phyloP scores from a whole-genome alignment of 208 protist genomes.

The Naegleria fowleri region DNA sequence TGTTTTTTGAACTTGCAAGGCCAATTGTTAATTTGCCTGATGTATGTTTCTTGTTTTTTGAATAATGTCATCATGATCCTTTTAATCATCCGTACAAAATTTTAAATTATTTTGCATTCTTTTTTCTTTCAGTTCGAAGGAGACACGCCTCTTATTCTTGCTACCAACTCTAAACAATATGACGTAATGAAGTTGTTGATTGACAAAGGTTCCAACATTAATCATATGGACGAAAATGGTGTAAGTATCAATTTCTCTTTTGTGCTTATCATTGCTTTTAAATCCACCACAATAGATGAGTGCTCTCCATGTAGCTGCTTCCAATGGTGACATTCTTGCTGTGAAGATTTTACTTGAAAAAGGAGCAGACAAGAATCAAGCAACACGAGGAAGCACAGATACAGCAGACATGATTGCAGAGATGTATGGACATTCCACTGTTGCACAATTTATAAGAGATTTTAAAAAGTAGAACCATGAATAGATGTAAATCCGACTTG shows the following conservation, averaged over 20 bases:
- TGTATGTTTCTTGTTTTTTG: not conserved
- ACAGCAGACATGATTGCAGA: not conserved
- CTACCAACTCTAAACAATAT: not conserved
- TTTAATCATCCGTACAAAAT: too few relatives aligned
- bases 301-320: not conserved
- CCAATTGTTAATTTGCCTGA: not conserved
- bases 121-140: not conserved
- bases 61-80: not conserved
- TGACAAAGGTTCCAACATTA: not conserved
- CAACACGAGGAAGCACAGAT: not conserved
- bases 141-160: not conserved
- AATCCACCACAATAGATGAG: not conserved
- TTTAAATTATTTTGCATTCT: not conserved
- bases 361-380: not conserved
- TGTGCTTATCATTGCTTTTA: not conserved
- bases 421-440: not conserved
- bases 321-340: not conserved
- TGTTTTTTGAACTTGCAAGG: not conserved
- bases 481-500: too few relatives aligned
- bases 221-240: not conserved
- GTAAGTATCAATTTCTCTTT: not conserved
- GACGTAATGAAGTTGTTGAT: not conserved
- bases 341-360: not conserved
- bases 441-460: not conserved
- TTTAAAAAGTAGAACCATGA: not conserved